Evolutionary conservation across 257 asterid species (phyloP).

Genomic region (Verbascum thapsus): DNA sequence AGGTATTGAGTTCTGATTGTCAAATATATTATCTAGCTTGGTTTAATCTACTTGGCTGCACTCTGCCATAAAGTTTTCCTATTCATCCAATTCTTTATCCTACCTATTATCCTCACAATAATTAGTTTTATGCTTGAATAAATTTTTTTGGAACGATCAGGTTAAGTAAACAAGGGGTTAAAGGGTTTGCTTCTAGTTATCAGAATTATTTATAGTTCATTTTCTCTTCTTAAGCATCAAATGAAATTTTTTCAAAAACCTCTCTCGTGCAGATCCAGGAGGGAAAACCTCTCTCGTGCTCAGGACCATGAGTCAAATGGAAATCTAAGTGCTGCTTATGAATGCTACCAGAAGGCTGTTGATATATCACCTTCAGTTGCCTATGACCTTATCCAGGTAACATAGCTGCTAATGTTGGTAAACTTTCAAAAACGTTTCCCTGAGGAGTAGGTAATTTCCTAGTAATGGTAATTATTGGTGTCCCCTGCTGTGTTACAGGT

Average conservation of each 20-base stretch:
- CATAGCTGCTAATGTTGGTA: slow-evolving; percentile 13
- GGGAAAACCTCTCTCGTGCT: slow-evolving; percentile 87
- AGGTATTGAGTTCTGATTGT: slow-evolving; percentile 48
- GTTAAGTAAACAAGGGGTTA: neutral
- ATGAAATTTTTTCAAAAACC: slow-evolving; percentile 50
- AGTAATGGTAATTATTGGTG: slow-evolving; percentile 18
- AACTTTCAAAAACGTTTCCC: neutral
- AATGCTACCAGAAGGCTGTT: slow-evolving; percentile 95
- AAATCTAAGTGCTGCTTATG: slow-evolving; percentile 82
- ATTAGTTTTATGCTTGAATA: neutral
- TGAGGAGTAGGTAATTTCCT: slow-evolving; percentile 14
- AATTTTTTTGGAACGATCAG: neutral
- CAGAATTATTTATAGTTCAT: neutral
- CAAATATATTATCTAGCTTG: slow-evolving; percentile 10
- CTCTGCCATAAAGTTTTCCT: slow-evolving; percentile 7
- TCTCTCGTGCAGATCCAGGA: slow-evolving; percentile 84
- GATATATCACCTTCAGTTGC: slow-evolving; percentile 97
- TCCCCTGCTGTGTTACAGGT: slow-evolving; percentile 50
- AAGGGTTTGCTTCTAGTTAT: neutral
- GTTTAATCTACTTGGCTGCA: slow-evolving; percentile 19
- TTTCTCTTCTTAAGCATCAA: too few species aligned
- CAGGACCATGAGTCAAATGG: slow-evolving; percentile 92
- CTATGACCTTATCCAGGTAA: slow-evolving; percentile 88
- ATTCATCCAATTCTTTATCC: slow-evolving; percentile 1
- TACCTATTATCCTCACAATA: neutral